Evolutionary conservation across 495 filamentous ascomycete species (phyloP), one percentile per base, ranked within the genome.

Genomic region (Cercophora newfieldiana): DNA sequence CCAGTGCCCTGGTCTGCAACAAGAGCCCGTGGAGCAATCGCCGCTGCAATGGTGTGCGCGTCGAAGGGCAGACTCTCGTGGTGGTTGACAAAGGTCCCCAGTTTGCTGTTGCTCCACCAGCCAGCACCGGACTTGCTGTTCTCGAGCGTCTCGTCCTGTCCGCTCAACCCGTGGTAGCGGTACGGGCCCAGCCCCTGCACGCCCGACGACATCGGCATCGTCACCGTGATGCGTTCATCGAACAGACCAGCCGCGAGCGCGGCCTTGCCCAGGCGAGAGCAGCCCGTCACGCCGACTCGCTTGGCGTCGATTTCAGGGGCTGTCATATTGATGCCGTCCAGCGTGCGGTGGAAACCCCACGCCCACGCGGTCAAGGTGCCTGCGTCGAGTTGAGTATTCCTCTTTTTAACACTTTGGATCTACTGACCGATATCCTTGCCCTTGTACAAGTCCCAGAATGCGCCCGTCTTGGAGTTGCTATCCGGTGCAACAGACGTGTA

Each of bases 151-250:
- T 84, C 82, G 68, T 78, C 82, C 71, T 84, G 81, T 14, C 83
- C 83, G 73, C 78, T 81, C 16, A 85, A 69, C 30, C 73, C 78
- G 68, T 79, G 78, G 73, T 83, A 83, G 48, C 82, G 75, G 71
- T 86, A 86, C 24, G 82, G 83, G 0, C 82, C 83, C 8, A 80
- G 65, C 4, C 83, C 82, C 67, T 86, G 82, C 8, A 84, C 79
- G 3, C 83, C 82, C 47, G 79, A 79, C 67, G 80, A 82, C 82
- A 85, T 84, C 37, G 82, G 80, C 82, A 84, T 84, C 33, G 83
- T 86, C 10, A 86, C 61, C 5, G 83, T 82, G 71, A 86, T 84
- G 49, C 82, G 80, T 29, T 63, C 72, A 74, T 86, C 82, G 44
- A 86, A 79, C 5, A 86, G 76, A 0, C 82, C 80, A 14, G 82